Base-by-base conservation (phyloP, 2,329 filamentous ascomycete genomes). In the Chaetothyriales sp. region DNA sequence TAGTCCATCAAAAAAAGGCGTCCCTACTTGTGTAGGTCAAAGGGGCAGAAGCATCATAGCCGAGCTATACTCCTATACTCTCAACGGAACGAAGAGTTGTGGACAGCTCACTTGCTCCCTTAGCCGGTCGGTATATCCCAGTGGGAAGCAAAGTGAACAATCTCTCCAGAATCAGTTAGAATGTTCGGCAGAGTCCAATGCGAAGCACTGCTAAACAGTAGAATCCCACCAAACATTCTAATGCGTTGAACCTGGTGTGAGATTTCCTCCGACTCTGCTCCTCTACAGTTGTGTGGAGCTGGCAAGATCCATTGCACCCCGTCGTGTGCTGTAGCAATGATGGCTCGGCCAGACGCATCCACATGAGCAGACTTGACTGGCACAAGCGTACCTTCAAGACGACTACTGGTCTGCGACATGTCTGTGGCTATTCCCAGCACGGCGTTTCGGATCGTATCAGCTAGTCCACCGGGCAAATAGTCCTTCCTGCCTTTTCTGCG, bases 391-490 rank as follows among this genome's bases (percentile, higher is more conserved):
- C 49, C 22, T 33, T 52, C 49, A 9, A 40, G 9, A 28, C 46
- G 46, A 10, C 25, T 20, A 7, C 40, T 19, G 1, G 44, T 33
- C 5, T 54, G 48, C 20, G 50, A 54, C n/a, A 55, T 51, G 25
- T 56, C 51, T 2, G 54, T 51, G 18, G 59, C 50, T 47, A 60
- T 51, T 9, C 56, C 48, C 4, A 61, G 50, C 1, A 60, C 49
- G 58, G 58, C 57, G 15, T 50, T 54, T 29, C 59, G 43, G 13
- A 59, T 55, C 5, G 53, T 43, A 18, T 56, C 56, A 22, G 59
- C 59, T 19, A 51, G 51, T 10, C 59, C 56, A 18, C 54, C 56
- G 28, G 49, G 44, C 22, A 61, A 40, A 45, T 60, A 61, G 15
- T 57, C 57, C 40, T 46, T 50, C 43, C 54, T 58, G 25, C 59